Base-by-base conservation (phyloP, 768 basidiomycete genomes). In the Phaffia tasmanica region DNA sequence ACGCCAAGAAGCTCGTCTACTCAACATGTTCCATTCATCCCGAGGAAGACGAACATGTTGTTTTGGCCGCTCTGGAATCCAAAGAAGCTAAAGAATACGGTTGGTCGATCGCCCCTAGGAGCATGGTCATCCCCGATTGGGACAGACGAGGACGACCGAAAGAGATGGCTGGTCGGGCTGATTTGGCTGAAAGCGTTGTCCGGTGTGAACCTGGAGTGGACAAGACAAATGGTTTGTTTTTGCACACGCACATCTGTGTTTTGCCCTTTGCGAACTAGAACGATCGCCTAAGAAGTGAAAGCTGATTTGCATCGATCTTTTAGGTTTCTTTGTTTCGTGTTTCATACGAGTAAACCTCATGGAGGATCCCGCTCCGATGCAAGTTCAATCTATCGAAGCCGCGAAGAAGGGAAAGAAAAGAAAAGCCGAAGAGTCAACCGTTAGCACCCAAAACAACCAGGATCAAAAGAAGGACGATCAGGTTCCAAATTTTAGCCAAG, bases 1-100 rank as follows among this genome's bases (percentile, higher is more conserved):
- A 29, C 84, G 83, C 35, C 35, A 42, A 42, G 35, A 42, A 42
- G 71, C 89, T 99, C 72, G 92, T 92, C 30, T 98, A 99, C 76
- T 98, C 93, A 27, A 99, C 95, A n/a, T 99, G 94, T 74, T 95
- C 91, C 70, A 80, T 95, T 57, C 86, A 97, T 76, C 83, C 87
- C 18, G 82, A 81, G 51, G 95, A 99, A 74, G 93, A 99, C 76
- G 95, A 99, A 75, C 84, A 84, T 67, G 95, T 98, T 64, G 88
- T 97, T 11, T 79, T 82, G 8, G 79, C 83, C 63, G 86, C 86
- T 3, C 80, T 98, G 55, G 78, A 78, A 63, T 86, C 86, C 30
- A 81, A 84, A 11, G 88, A 91, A 74, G 88, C 88, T 25, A 72
- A 73, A 42, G 73, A 72, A 42, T 81, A 80, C 30, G 76, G 77